phyloP scores from a whole-genome alignment of 2,329 filamentous ascomycete species.

The Colletotrichum sidae region DNA sequence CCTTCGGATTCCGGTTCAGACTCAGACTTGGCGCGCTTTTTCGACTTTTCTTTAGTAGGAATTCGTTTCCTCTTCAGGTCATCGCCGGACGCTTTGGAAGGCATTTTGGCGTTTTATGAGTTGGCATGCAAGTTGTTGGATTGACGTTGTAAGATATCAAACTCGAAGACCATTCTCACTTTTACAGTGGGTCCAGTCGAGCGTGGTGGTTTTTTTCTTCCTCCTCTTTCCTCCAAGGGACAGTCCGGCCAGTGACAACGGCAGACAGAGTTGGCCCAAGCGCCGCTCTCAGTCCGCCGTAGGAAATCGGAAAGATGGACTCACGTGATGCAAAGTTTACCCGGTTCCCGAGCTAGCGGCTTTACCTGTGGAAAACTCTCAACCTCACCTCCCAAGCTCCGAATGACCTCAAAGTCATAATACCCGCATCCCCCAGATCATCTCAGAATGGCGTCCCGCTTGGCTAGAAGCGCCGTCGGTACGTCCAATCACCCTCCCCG shows the following conservation, averaged over 20 bases:
- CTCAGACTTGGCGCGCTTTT: conserved; percentile 64
- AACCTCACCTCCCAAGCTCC: conserved; percentile 58
- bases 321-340: conserved; percentile 53
- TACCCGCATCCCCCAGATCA: conserved; percentile 65
- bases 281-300: conserved; percentile 40
- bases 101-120: conserved; percentile 41
- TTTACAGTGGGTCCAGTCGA: conserved; percentile 29
- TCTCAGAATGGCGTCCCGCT: conserved; percentile 95
- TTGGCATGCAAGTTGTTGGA: neutral
- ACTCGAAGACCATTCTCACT: conserved; percentile 20
- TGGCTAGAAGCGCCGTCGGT: conserved; percentile 96
- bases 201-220: conserved; percentile 22
- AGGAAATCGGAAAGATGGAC: neutral
- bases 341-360: conserved; percentile 48
- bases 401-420: conserved; percentile 57
- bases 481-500: conserved; percentile 58
- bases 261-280: conserved; percentile 9
- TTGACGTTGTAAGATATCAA: conserved; percentile 20
- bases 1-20: conserved; percentile 43
- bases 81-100: conserved; percentile 42
- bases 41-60: conserved; percentile 53
- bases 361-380: conserved; percentile 60
- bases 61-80: conserved; percentile 65
- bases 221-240: neutral
- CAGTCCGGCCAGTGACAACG: conserved; percentile 3